Evolutionary conservation across 495 filamentous ascomycete genomes (phyloP), one percentile per base, ranked within the genome.

Genomic region (Bacidia rubella): DNA sequence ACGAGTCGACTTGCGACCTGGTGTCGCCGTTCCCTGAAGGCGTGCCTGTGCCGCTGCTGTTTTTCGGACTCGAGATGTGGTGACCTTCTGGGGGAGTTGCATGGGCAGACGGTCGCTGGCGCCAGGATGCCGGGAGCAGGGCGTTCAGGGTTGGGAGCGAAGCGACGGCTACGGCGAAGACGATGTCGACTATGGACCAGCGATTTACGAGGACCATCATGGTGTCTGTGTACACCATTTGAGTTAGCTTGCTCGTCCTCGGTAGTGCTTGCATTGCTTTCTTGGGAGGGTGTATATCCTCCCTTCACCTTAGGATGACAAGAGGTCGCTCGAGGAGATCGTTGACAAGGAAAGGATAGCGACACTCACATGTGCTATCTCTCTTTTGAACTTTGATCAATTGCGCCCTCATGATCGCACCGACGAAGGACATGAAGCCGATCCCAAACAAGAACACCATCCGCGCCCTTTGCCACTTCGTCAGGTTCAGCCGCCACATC

Each of bases 151-250:
- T 46, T 0, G 60, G 58, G 1, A 62, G 49, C 19, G 58, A 57
- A 15, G 58, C 58, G 26, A 49, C 60, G 10, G 57, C 41, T 3
- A 60, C 29, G 10, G 27, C 58, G 21, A 60, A 57, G 45, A 52
- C 43, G 0, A 60, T 45, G 25, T 62, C 60, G 15, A 62, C 26
- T 11, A 54, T 44, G 17, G 45, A 49, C 60, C 60, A 62, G 29
- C 29, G 29, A 15, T 35, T 35, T 35, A 15, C 32, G 11, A 12
- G 27, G 47, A 5, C 47, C 27, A 32, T 26, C 3, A 29, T 24
- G 21, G 19, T 23, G 54, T 19, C 46, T 35, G 22, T 27, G 53
- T 27, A 25, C 23, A 41, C 27, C 11, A 49, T 39, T 20, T 42
- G 38, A 19, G 11, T 35, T 21, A 39, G 35, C 3, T 27, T 26